A percentile compares a stretch with the other conserved stretches of the same genome.
phyloP scores from a whole-genome alignment of 495 filamentous ascomycete genomes.

The Cetradonia linearis region DNA sequence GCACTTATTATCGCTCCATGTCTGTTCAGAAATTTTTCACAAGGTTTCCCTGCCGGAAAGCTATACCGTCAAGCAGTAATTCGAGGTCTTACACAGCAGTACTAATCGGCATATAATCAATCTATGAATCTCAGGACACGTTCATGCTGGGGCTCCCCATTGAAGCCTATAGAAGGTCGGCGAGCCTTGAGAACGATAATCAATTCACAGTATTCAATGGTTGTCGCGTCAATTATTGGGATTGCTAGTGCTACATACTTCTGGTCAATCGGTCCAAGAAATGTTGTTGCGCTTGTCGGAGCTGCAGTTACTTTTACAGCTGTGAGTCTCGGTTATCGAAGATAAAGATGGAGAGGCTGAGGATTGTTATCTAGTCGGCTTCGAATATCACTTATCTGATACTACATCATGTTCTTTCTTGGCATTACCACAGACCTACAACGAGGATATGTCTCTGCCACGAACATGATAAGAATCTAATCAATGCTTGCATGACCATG shows the following conservation, averaged over 20 bases:
- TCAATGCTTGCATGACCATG: constrained; percentile 5
- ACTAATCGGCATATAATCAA: not conserved
- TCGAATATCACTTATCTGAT: constrained; percentile 7
- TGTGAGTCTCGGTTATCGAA: constrained; percentile 3
- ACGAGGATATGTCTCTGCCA: not conserved
- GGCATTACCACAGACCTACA: not conserved
- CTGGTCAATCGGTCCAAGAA: not conserved
- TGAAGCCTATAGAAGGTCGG: not conserved
- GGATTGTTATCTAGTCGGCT: not conserved
- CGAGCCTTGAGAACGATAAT: not conserved
- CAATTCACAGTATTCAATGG: constrained; percentile 5
- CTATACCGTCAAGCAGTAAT: not conserved
- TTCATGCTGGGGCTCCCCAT: not conserved
- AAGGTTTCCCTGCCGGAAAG: not conserved
- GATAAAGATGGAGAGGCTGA: constrained; percentile 5
- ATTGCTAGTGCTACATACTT: constrained; percentile 6
- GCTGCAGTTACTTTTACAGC: constrained; percentile 7
- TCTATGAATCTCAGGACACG: not conserved
- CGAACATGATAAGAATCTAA: not conserved
- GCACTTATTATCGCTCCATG: not conserved
- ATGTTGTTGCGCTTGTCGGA: not conserved
- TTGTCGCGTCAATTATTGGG: not conserved
- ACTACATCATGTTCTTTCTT: constrained; percentile 10
- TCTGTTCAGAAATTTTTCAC: not conserved
- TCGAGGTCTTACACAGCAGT: not conserved